Evolutionary conservation across 129 eudicot genomes (phyloP), one percentile per base, ranked within the genome.

Genomic region (Silybum marianum): DNA sequence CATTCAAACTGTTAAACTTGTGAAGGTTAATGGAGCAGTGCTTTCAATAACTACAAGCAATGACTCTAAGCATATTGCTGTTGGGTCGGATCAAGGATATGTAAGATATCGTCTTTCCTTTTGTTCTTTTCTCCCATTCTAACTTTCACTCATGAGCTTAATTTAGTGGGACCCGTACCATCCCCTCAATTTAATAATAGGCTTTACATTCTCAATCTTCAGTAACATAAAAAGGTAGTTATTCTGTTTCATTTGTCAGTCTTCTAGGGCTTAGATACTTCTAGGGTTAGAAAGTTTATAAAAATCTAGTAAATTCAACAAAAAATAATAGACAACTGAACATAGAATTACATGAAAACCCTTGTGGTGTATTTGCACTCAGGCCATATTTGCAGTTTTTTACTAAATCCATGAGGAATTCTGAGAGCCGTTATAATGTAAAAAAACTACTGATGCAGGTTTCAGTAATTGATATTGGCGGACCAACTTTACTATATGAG

Each of bases 71-170:
- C 90, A 87, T 77, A 82, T 95, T 84, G 98, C 97, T 42, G 91
- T 93, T 25, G 99, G 98, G n/a, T 89, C 98, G 25, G 99, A 93
- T 23, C 90, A 91, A 88, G 99, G 99, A 89, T 90, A 89, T 80
- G 99, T 95, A 86, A 85, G 90, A 75, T 83, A 60, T 34, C 48
- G 69, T 40, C 14, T 69, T 66, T 34, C 46, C 22, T 21, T 39
- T 69, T 70, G n/a, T 12, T 39, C 7, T 67, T 34, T 67, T 40
- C 14, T 25, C 73, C 60, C 25, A 39, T 38, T 73, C 68, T 23
- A 11, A 44, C 68, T 71, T 71, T 10, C 44, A 34, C 23, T 38
- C 51, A 71, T 6, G 11, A 16, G 46, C 26, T 71, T 71, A 40
- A 26, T 71, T 36, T 71, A 36, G 2, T 71, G 46, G 42, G 75